Evolutionary conservation across 176 grass and related monocot species (phyloP).

Genomic region (Musa schizocarpa): DNA sequence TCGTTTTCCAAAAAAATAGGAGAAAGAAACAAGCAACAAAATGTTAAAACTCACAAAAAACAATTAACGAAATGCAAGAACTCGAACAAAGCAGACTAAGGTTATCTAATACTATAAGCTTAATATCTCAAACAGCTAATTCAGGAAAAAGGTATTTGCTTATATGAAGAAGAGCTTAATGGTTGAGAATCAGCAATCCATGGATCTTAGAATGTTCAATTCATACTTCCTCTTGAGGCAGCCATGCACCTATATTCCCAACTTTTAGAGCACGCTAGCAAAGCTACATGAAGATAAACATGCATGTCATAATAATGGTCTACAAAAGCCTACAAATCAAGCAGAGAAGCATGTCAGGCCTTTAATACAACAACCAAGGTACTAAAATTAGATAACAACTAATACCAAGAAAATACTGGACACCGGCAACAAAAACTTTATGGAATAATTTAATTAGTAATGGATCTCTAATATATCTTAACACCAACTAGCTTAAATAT

Average conservation of each 20-base stretch:
- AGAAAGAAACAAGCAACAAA: background rate
- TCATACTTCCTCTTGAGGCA: background rate
- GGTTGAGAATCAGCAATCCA: background rate
- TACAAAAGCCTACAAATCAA: background rate
- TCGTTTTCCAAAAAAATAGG: background rate
- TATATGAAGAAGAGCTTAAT: background rate
- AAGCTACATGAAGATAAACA: background rate
- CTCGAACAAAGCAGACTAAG: background rate
- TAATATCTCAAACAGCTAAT: background rate
- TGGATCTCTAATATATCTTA: background rate
- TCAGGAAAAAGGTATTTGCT: background rate
- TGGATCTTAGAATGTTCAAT: background rate
- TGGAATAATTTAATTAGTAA: background rate
- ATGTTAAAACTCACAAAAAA: background rate
- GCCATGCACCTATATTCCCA: background rate
- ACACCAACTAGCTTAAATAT: background rate
- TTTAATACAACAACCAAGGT: background rate
- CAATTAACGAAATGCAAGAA: slow-evolving; percentile 23
- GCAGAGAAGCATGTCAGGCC: background rate
- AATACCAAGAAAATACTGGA: no score
- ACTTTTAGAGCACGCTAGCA: background rate
- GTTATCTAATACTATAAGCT: background rate
- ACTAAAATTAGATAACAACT: background rate
- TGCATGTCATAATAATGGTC: background rate
- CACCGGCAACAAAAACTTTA: no score